Conservation (phyloP, 352 stramenopile genomes). For the Blastocystis sp. region DNA sequence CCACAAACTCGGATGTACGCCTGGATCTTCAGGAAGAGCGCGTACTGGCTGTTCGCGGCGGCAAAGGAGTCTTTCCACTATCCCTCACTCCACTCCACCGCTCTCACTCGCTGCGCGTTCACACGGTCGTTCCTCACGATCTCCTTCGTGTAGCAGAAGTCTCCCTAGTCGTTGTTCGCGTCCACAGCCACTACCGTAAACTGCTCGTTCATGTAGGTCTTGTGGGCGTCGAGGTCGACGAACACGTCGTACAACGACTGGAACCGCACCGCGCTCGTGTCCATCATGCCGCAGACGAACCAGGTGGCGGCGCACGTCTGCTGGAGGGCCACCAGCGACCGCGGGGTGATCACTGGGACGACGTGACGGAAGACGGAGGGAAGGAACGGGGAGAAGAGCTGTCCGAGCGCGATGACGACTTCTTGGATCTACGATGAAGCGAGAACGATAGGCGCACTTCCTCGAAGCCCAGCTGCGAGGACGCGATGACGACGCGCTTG, state of each 20-base stretch:
- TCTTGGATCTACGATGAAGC: conserved; percentile 28
- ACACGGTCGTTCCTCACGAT: not conserved
- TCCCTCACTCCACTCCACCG: not conserved
- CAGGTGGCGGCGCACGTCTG: not conserved
- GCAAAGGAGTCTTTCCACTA: conserved; percentile 10
- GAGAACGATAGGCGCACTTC: not conserved
- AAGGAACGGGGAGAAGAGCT: conserved; percentile 45
- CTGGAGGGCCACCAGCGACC: not conserved
- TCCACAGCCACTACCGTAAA: not conserved
- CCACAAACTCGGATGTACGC: not conserved
- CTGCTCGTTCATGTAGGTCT: not conserved
- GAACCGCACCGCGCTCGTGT: not conserved
- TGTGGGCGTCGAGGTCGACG: not conserved
- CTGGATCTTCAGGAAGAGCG: conserved; percentile 1
- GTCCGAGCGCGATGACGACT: not conserved
- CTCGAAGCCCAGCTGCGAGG: not conserved
- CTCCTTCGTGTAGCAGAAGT: not conserved
- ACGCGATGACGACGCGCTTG: not conserved
- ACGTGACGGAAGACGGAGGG: conserved; percentile 21
- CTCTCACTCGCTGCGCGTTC: too few relatives aligned
- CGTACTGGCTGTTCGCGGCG: not conserved
- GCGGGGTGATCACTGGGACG: not conserved
- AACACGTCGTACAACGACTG: conserved; percentile 29
- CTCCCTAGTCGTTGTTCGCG: not conserved
- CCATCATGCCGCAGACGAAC: not conserved